Percentiles rank a stretch among this genome's conserved stretches.
Conservation (phyloP, 2,329 filamentous ascomycete genomes). For the Diaporthe australafricana region DNA sequence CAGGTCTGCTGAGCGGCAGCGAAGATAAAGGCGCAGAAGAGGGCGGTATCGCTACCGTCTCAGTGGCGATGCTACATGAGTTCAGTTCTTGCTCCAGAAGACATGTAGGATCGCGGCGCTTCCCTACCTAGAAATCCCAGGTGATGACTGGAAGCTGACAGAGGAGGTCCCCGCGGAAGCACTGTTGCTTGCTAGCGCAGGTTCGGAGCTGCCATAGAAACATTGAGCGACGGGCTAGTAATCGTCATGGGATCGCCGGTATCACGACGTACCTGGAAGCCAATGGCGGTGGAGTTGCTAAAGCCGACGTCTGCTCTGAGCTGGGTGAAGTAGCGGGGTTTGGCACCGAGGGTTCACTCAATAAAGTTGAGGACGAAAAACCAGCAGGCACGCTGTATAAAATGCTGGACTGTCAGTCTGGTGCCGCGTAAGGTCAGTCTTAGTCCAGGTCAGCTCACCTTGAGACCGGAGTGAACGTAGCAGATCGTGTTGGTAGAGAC, state of each 20-base stretch:
- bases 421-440: background rate
- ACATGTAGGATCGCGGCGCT: background rate
- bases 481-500: background rate
- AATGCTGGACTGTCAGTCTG: background rate
- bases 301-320: background rate
- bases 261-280: constrained; percentile 11
- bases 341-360: constrained; percentile 9
- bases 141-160: background rate
- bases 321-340: constrained; percentile 11
- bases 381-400: background rate
- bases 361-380: background rate
- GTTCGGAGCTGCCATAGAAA: background rate
- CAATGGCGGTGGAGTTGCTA: background rate
- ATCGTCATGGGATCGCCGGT: background rate
- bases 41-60: background rate
- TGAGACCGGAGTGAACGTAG: background rate
- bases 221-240: background rate
- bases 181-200: constrained; percentile 8
- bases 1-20: background rate
- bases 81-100: background rate
- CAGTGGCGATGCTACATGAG: background rate
- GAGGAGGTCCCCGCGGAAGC: background rate
- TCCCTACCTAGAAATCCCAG: constrained; percentile 17
- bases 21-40: background rate
- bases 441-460: background rate